Percentiles rank a stretch among this genome's conserved stretches.
These are phyloP conservation scores for Clonostachys chloroleuca DNA, from an alignment of 2,329 filamentous ascomycete genomes.

Conservation along the genomic window DNA sequence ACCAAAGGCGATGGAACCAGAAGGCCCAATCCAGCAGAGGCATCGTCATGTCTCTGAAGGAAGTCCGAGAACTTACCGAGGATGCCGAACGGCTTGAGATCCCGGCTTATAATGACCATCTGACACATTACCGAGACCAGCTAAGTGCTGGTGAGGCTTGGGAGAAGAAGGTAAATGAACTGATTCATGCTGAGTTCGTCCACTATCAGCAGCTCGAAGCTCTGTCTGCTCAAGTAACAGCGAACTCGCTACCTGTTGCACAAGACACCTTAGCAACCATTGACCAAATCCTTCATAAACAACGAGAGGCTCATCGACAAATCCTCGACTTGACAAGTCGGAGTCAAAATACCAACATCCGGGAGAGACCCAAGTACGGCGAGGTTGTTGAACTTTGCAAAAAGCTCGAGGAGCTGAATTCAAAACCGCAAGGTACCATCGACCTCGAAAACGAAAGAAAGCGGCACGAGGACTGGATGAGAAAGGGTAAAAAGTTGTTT, in stretches of 20 bases:
- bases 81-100: conserved; percentile 76
- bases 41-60: conserved; percentile 66
- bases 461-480: conserved; percentile 98
- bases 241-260: conserved; percentile 71
- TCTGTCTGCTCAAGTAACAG: conserved; percentile 74
- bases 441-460: conserved; percentile 94
- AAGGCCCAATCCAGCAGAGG: conserved; percentile 63
- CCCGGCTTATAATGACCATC: conserved; percentile 73
- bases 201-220: conserved; percentile 95
- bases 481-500: conserved; percentile 94
- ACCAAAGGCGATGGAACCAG: conserved; percentile 85
- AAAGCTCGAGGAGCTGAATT: conserved; percentile 82
- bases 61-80: conserved; percentile 75
- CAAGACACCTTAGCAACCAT: conserved; percentile 75
- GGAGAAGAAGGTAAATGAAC: conserved; percentile 88
- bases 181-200: conserved; percentile 86
- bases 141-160: conserved; percentile 74
- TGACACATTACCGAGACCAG: conserved; percentile 73
- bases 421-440: conserved; percentile 84
- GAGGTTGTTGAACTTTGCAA: conserved; percentile 91
- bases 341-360: conserved; percentile 70
- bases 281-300: conserved; percentile 91
- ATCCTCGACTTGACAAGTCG: conserved; percentile 79
- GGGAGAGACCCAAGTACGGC: conserved; percentile 77
- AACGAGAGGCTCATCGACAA: conserved; percentile 87